Percentiles rank a stretch among this genome's conserved stretches.
Evolutionary conservation across 805 yeast species (phyloP).

Genomic region (Limtongia smithiae): DNA sequence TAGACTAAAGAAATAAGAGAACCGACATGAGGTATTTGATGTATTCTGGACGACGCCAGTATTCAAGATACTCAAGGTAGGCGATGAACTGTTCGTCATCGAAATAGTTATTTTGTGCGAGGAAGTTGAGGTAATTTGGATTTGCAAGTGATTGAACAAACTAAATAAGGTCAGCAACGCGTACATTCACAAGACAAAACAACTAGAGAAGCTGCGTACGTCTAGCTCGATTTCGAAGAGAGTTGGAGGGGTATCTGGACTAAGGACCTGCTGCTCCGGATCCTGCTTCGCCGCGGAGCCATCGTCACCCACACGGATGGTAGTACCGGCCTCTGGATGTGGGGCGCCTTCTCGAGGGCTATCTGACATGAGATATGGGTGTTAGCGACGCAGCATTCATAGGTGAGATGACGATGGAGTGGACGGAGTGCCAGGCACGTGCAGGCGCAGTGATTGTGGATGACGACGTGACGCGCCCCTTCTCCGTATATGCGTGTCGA

Average conservation of each 20-base stretch:
- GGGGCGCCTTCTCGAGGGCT: too few relatives aligned
- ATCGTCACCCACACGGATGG: not conserved
- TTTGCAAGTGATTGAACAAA: constrained; percentile 91
- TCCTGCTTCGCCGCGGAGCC: constrained; percentile 30
- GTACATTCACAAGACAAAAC: too few relatives aligned
- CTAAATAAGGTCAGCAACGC: constrained; percentile 36
- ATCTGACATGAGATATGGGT: too few relatives aligned
- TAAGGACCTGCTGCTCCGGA: constrained; percentile 32
- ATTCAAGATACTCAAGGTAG: constrained; percentile 75
- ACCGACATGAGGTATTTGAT: constrained; percentile 58
- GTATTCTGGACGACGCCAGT: constrained; percentile 76
- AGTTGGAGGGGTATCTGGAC: too few relatives aligned
- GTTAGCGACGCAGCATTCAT: too few relatives aligned
- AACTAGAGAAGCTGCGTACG: too few relatives aligned
- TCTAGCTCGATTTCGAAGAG: constrained; percentile 88
- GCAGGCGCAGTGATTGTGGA: too few relatives aligned
- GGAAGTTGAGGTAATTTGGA: constrained; percentile 76
- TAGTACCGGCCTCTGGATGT: too few relatives aligned
- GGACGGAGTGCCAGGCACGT: too few relatives aligned
- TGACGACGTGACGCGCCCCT: too few relatives aligned
- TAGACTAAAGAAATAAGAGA: constrained; percentile 11
- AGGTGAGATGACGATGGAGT: too few relatives aligned
- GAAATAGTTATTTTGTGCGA: constrained; percentile 78
- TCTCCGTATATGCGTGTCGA: too few relatives aligned
- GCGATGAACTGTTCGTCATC: constrained; percentile 68